Base-by-base conservation (phyloP, 441 rosid species). In the Caryocar brasiliense region DNA sequence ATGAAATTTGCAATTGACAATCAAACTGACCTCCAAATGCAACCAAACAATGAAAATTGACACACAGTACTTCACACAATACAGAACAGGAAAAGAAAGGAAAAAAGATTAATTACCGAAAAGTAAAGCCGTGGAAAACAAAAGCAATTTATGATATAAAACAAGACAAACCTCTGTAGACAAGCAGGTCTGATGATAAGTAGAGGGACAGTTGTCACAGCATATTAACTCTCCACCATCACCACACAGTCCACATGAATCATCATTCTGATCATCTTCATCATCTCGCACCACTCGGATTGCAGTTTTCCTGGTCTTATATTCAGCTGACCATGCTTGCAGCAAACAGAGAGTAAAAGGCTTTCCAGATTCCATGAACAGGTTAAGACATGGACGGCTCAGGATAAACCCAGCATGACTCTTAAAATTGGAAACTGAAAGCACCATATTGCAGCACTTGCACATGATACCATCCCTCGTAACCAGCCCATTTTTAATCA, bases 201-300 rank as follows among this genome's bases (percentile, higher is more conserved):
- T 80, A 37, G 96, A 78, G 22, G 98, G 98, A 58, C 96, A 91
- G 57, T 85, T 80, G 59, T 91, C 98, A 49, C 98, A 91, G 68
- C 98, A 91, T 67, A 91, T 75, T 73, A 91, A 67, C 68, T 85
- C 95, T 28, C 98, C 98, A 17, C 78, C 93, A 58, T 85, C 86
- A 66, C 95, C 98, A 62, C 96, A 91, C 22, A 83, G 51, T 54
- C 95, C 98, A 72, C 98, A 91, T 27, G 93, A 85, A 75, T 91
- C 98, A 56, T 91, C 98, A 67, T 91, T 91, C 61, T 61, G 80
- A 68, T 87, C 96, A 62, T 81, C 77, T 10, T 84, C 85, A 54
- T 66, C 78, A 51, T 48, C 56, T 70, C 72, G 78, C 61, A 74
- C 78, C 23, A 71, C 59, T 58, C 50, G 64, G 35, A 20, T 67